A percentile compares a stretch with the other conserved stretches of the same genome.
Conservation (phyloP, 805 yeast species). For the Saccharomycopsis vini region DNA sequence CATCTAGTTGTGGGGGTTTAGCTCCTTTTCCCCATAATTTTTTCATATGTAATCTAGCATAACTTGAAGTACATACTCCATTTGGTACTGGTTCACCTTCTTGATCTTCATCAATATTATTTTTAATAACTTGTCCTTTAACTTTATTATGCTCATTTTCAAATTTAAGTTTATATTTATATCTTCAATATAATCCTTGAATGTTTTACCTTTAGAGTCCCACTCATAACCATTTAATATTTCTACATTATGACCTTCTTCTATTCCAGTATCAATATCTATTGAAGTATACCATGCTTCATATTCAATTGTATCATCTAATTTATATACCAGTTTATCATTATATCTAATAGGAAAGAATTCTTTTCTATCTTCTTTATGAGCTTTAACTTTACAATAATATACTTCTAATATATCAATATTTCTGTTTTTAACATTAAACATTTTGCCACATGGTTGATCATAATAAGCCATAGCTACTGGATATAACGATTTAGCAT, state of each 20-base stretch:
- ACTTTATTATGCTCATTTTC: not conserved
- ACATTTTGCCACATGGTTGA: slow-evolving; percentile 2
- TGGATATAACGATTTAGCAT: slow-evolving; percentile 2
- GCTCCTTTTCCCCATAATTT: not conserved
- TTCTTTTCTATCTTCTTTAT: not conserved
- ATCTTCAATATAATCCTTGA: slow-evolving; percentile 3
- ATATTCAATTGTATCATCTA: not conserved
- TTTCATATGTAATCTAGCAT: slow-evolving; percentile 1
- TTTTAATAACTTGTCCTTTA: slow-evolving; percentile 2
- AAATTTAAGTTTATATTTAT: not conserved
- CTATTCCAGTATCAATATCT: slow-evolving; percentile 1
- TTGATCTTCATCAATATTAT: no score
- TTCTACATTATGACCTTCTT: slow-evolving; percentile 3
- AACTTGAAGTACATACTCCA: slow-evolving; percentile 3
- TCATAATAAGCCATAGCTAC: slow-evolving; percentile 4
- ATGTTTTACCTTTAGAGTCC: slow-evolving; percentile 3
- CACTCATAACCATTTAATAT: slow-evolving; percentile 3
- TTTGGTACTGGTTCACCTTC: slow-evolving; percentile 1
- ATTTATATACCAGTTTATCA: not conserved
- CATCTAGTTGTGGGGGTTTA: not conserved
- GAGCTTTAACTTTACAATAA: not conserved
- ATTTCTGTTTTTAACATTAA: not conserved
- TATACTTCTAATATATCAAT: not conserved
- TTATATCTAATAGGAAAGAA: slow-evolving; percentile 1
- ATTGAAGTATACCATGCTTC: slow-evolving; percentile 3